A percentile compares a stretch with the other conserved stretches of the same genome.
phyloP scores from a whole-genome alignment of 2,329 filamentous ascomycete genomes.

The Zelopaecilomyces penicillatus region DNA sequence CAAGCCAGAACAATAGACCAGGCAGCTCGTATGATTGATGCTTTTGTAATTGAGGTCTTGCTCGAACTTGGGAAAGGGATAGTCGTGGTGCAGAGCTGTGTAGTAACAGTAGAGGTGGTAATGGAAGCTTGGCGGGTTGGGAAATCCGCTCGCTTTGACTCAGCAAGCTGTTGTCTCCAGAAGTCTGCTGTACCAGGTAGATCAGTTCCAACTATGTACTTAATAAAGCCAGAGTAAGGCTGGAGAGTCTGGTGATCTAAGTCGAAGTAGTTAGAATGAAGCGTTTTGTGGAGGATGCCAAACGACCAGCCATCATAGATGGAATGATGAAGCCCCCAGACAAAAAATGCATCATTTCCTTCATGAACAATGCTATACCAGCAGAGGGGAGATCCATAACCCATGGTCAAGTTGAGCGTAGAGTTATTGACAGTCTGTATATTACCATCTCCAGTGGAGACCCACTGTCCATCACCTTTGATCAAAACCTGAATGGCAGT shows the following conservation, averaged over 20 bases:
- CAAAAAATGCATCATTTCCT: not conserved
- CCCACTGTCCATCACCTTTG: not conserved
- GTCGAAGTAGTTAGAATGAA: not conserved
- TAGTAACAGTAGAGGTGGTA: not conserved
- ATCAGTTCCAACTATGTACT: not conserved
- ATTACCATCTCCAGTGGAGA: not conserved
- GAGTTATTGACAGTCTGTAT: slow-evolving; percentile 1
- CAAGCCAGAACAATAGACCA: slow-evolving; percentile 26
- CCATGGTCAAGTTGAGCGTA: not conserved
- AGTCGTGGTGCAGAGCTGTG: slow-evolving; percentile 1
- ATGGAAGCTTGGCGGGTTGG: slow-evolving; percentile 1
- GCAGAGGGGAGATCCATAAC: slow-evolving; percentile 7
- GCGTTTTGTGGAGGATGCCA: not conserved
- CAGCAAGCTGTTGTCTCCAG: slow-evolving; percentile 8
- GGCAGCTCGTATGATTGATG: slow-evolving; percentile 18
- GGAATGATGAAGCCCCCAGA: not conserved
- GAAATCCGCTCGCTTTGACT: slow-evolving; percentile 5
- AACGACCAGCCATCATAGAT: not conserved
- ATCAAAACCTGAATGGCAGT: not conserved
- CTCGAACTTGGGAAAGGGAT: not conserved
- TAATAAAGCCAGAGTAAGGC: slow-evolving; percentile 1
- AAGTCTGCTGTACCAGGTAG: slow-evolving; percentile 1
- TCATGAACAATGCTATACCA: slow-evolving; percentile 3
- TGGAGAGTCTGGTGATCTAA: slow-evolving; percentile 15
- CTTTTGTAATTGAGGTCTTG: slow-evolving; percentile 12